Evolutionary conservation across 2,329 filamentous ascomycete species (phyloP), one percentile per base, ranked within the genome.

Genomic region (Nothomitra cinnamomea): DNA sequence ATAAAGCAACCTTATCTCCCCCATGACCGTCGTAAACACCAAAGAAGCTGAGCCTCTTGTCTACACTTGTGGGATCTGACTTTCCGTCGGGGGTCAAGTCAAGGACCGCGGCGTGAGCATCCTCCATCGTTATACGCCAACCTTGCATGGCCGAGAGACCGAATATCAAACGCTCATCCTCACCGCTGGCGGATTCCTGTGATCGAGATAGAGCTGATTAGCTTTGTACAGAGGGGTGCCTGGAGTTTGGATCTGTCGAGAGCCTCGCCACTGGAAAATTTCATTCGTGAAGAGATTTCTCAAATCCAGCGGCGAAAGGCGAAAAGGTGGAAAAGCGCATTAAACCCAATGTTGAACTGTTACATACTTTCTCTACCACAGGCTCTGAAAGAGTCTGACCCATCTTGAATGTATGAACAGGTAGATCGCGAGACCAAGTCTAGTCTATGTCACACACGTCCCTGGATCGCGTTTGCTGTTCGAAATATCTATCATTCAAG

Each of bases 111-210:
- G 86, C 87, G 72, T 98, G 92, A 58, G 92, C 82, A 68, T 98
- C 92, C 70, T 98, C 92, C 92, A 98, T 98, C 75, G 87, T 95
- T 72, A 98, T 96, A 73, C 92, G 85, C 92, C 92, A 98, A 75
- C 92, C 92, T 72, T 98, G 92, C 92, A 98, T 98, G 70, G 88
- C 88, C 60, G 92, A 98, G 60, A 96, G 82, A 66, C 92, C 92
- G 70, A 86, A 98, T 66, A 92, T 72, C 66, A 95, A 81, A 66
- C 87, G 83, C 60, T 94, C 88, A 85, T 96, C 89, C 72, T 87
- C 82, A 70, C 89, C 89, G 66, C 82, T 82, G 67, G 84, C 82
- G 64, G 92, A 98, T 72, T 82, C 76, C 92, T 96, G 64, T 53
- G 19, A 3, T 2, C 19, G n/a, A 35, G 24, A 50, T 47, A 55